These are phyloP conservation scores for Wolfiporia cocos DNA, from an alignment of 1,284 basidiomycete species.

Conservation along the genomic window DNA sequence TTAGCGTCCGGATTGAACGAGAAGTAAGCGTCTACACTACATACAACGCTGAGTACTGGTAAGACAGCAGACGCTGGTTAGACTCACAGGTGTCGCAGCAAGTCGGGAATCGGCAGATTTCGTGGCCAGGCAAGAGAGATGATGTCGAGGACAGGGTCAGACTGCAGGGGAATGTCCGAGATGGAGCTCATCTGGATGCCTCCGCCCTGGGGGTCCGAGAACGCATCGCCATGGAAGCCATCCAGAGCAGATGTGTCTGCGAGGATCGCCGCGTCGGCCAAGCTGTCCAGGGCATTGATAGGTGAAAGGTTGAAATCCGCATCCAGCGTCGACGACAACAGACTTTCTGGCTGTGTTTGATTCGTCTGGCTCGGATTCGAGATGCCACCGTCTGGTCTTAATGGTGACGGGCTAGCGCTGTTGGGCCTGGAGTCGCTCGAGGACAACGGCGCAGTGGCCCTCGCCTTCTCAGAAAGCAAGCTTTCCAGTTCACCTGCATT, in stretches of 20 bases:
- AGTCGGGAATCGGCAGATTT: slow-evolving; percentile 50
- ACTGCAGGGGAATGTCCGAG: background rate
- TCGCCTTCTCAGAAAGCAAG: slow-evolving; percentile 27
- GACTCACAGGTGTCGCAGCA: slow-evolving; percentile 59
- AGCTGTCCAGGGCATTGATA: slow-evolving; percentile 6
- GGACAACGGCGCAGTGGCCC: background rate
- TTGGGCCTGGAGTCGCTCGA: background rate
- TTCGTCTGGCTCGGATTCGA: too few species aligned
- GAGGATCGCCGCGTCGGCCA: slow-evolving; percentile 7
- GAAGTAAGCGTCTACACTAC: slow-evolving; percentile 68
- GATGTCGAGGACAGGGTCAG: slow-evolving; percentile 11
- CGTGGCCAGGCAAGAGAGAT: slow-evolving; percentile 59
- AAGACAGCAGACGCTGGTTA: background rate
- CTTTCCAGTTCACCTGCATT: slow-evolving; percentile 56
- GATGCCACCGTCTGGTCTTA: too few species aligned
- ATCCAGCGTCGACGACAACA: too few species aligned
- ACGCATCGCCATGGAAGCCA: background rate
- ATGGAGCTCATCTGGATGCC: background rate
- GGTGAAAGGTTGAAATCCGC: too few species aligned
- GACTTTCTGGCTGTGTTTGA: too few species aligned
- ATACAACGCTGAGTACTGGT: background rate
- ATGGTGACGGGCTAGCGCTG: too few species aligned
- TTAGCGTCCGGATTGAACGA: slow-evolving; percentile 63
- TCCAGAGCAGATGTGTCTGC: too few species aligned
- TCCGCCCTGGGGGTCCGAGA: background rate